phyloP scores from a whole-genome alignment of 257 asterid genomes.

The Solanum boliviense region DNA sequence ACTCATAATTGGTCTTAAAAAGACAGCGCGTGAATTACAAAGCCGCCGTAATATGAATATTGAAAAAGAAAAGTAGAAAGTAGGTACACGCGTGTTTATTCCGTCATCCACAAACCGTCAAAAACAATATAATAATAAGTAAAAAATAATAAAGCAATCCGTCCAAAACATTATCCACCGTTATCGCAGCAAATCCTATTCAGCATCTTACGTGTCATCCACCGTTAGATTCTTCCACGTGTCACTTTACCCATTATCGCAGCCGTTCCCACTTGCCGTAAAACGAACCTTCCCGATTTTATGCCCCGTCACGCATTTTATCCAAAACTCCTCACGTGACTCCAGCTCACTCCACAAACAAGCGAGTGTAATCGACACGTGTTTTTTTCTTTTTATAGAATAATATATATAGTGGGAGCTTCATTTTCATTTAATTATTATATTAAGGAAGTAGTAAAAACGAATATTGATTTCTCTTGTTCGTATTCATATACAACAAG shows the following conservation, averaged over 20 bases:
- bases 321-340: slow-evolving; percentile 9
- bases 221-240: slow-evolving; percentile 32
- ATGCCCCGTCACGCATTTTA: slow-evolving; percentile 41
- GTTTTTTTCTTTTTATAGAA: neutral
- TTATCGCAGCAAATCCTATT: slow-evolving; percentile 4
- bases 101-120: neutral
- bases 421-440: neutral
- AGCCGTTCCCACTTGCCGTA: slow-evolving; percentile 20
- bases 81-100: slow-evolving; percentile 9
- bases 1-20: slow-evolving; percentile 19
- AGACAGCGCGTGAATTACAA: slow-evolving; percentile 19
- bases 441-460: neutral
- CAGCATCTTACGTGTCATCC: slow-evolving; percentile 31
- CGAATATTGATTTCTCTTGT: neutral
- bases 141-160: neutral
- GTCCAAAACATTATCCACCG: neutral
- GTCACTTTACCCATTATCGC: slow-evolving; percentile 11
- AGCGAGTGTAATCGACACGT: neutral
- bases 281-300: slow-evolving; percentile 27
- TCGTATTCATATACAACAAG: neutral
- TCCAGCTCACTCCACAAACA: neutral
- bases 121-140: neutral
- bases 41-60: slow-evolving; percentile 31
- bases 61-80: neutral
- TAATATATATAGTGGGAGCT: neutral